phyloP scores from a whole-genome alignment of 148 eudicot species.

The Simmondsia chinensis region DNA sequence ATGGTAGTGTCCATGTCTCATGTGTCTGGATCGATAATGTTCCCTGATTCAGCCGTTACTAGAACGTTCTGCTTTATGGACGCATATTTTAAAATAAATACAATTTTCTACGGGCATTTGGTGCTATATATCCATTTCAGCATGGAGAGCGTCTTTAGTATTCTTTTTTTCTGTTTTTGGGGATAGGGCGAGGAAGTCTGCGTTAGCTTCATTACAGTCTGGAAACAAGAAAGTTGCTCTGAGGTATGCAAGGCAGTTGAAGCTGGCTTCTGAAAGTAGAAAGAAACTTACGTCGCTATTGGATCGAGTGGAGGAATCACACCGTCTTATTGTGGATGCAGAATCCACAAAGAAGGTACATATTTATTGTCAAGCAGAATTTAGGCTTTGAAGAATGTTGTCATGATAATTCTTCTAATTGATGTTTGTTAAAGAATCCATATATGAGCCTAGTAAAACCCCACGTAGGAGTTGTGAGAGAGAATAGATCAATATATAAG shows the following conservation, averaged over 20 bases:
- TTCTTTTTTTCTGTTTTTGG: neutral
- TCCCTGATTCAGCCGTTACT: no score
- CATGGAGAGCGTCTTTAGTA: neutral
- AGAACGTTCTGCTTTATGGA: no score
- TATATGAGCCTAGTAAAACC: no score
- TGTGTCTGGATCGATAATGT: no score
- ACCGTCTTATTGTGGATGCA: slow-evolving; percentile 54
- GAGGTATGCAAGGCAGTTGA: slow-evolving; percentile 71
- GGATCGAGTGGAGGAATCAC: slow-evolving; percentile 73
- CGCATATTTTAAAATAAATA: no score
- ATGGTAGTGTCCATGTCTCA: no score
- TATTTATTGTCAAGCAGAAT: neutral
- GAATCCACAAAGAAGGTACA: slow-evolving; percentile 75
- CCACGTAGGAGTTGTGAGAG: no score
- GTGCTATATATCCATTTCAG: neutral
- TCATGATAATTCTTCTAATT: neutral
- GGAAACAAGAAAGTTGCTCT: slow-evolving; percentile 56
- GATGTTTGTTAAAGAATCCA: slow-evolving; percentile 3
- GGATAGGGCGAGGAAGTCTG: slow-evolving; percentile 47
- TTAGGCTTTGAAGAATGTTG: neutral
- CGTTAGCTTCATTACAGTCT: slow-evolving; percentile 49
- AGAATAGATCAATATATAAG: no score
- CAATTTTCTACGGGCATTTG: no score
- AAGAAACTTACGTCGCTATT: slow-evolving; percentile 42
- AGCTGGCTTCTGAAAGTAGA: slow-evolving; percentile 58